Conservation (phyloP, 768 basidiomycete genomes). For the Suillus occidentalis region DNA sequence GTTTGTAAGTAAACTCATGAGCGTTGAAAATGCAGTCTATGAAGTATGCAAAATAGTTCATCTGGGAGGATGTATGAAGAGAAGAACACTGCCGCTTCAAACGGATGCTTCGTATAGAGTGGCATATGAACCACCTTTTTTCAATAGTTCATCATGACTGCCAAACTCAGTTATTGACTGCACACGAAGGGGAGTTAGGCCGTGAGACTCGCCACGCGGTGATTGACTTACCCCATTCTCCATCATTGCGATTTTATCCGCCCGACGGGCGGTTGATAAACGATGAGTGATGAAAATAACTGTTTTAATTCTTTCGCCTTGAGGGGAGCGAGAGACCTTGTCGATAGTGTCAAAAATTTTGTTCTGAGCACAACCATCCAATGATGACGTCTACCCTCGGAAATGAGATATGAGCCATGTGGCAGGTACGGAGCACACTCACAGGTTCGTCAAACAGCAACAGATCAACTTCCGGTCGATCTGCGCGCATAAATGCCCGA, state of each 20-base stretch:
- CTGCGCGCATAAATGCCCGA: conserved; percentile 83
- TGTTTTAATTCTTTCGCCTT: conserved; percentile 61
- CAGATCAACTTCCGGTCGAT: conserved; percentile 71
- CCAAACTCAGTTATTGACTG: conserved; percentile 79
- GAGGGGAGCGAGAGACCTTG: conserved; percentile 56
- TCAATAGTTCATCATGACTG: conserved; percentile 65
- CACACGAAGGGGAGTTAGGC: conserved; percentile 24
- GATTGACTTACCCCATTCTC: conserved; percentile 55
- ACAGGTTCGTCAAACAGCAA: conserved; percentile 86
- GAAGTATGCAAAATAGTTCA: conserved; percentile 22
- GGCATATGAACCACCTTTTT: conserved; percentile 62
- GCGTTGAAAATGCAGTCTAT: conserved; percentile 15
- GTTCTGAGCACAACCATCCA: conserved; percentile 79
- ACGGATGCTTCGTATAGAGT: conserved; percentile 69
- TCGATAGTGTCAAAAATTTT: conserved; percentile 77
- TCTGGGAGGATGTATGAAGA: conserved; percentile 6
- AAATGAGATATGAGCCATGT: conserved; percentile 1
- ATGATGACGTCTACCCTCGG: conserved; percentile 62
- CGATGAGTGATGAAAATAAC: conserved; percentile 85
- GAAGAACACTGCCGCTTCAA: conserved; percentile 29
- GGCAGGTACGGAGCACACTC: conserved; percentile 26
- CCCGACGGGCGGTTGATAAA: conserved; percentile 75
- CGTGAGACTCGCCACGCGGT: conserved; percentile 12
- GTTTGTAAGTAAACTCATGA: conserved; percentile 18
- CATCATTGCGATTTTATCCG: conserved; percentile 88